These are phyloP conservation scores for Suillus lakei DNA, from an alignment of 768 basidiomycete species.

Conservation along the genomic window DNA sequence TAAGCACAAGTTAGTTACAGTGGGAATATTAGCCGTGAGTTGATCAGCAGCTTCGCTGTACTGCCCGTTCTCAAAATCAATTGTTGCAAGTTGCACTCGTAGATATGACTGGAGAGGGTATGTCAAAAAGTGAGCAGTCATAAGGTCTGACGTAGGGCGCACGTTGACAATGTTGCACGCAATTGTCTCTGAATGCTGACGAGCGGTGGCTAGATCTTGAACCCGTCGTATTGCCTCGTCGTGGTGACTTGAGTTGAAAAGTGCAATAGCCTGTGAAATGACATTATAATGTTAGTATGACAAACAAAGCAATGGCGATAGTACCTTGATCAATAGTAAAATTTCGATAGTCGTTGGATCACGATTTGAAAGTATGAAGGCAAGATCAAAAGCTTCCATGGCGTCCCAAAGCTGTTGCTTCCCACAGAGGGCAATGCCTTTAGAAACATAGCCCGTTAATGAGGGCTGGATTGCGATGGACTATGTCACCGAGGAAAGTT, in stretches of 20 bases:
- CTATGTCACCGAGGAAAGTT: neutral
- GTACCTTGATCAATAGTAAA: neutral
- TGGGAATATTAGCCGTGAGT: neutral
- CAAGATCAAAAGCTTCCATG: conserved; percentile 1
- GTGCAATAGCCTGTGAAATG: neutral
- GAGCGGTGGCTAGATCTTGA: neutral
- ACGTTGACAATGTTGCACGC: neutral
- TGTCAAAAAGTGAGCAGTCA: neutral
- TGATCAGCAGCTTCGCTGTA: too few relatives aligned
- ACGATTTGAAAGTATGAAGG: neutral
- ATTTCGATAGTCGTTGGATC: neutral
- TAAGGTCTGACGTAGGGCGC: neutral
- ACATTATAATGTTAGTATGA: neutral
- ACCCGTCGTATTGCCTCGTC: neutral
- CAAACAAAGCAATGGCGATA: neutral
- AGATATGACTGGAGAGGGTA: neutral
- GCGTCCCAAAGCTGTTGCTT: neutral
- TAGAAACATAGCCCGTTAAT: neutral
- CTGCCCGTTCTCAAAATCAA: too few relatives aligned
- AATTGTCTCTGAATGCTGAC: neutral
- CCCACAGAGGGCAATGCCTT: conserved; percentile 1
- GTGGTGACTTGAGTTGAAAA: neutral
- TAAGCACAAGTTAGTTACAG: neutral
- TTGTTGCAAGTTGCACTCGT: neutral
- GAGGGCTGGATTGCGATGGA: neutral